These are phyloP conservation scores for Penicillium malachiteum DNA, from an alignment of 495 filamentous ascomycete species.

Conservation along the genomic window DNA sequence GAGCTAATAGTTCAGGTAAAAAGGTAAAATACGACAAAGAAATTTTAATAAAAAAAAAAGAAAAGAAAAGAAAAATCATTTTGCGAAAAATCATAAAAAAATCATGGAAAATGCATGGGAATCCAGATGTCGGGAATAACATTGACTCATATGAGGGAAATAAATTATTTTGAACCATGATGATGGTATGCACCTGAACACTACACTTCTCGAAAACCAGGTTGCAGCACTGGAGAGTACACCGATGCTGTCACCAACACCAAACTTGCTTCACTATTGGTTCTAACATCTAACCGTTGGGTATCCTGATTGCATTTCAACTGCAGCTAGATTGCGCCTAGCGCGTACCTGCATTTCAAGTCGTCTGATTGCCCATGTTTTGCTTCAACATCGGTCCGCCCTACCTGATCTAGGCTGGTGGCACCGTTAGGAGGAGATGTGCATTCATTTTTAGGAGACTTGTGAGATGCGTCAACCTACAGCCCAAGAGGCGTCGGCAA, in stretches of 20 bases:
- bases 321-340: conserved; percentile 6
- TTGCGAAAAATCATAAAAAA: background rate
- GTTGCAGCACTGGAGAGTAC: too few relatives aligned
- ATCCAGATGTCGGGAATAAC: background rate
- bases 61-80: background rate
- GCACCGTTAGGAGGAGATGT: too few relatives aligned
- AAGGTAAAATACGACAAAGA: too few relatives aligned
- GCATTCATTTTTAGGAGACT: too few relatives aligned
- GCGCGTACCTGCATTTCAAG: conserved; percentile 5
- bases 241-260: conserved; percentile 5
- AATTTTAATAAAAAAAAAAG: background rate
- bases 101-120: background rate
- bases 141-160: background rate
- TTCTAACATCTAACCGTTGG: background rate
- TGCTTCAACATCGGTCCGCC: background rate
- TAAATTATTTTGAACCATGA: too few relatives aligned
- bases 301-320: conserved; percentile 1
- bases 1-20: too few relatives aligned
- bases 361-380: conserved; percentile 11
- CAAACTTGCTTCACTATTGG: conserved; percentile 5
- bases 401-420: background rate
- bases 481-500: background rate
- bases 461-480: too few relatives aligned
- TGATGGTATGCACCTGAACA: too few relatives aligned
- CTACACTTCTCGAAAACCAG: too few relatives aligned